Evolutionary conservation across 2,329 filamentous ascomycete species (phyloP).

Genomic region (Aureobasidium sp.): DNA sequence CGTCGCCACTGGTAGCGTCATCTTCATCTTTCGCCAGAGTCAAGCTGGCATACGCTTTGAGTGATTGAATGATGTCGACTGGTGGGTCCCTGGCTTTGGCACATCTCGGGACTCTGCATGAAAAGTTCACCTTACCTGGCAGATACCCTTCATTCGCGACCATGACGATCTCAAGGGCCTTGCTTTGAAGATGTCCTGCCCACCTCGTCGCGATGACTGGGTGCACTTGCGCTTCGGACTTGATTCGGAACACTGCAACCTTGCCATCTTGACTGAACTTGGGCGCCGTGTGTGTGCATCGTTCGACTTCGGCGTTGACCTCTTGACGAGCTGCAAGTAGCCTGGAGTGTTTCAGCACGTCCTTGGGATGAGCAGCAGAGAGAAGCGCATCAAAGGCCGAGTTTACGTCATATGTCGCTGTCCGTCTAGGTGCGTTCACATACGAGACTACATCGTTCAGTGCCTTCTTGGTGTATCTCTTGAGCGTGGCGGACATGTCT

Average conservation of each 20-base stretch:
- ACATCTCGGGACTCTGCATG: constrained; percentile 54
- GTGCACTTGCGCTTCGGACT: constrained; percentile 55
- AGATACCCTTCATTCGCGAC: constrained; percentile 62
- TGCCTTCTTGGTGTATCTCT: constrained; percentile 53
- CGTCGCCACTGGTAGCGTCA: background rate
- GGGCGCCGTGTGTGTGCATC: constrained; percentile 55
- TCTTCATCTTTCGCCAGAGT: constrained; percentile 17
- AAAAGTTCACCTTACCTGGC: constrained; percentile 59
- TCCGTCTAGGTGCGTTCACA: constrained; percentile 59
- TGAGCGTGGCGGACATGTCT: constrained; percentile 56
- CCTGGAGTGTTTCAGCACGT: constrained; percentile 43
- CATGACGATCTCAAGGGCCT: constrained; percentile 56
- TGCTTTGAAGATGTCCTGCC: constrained; percentile 54
- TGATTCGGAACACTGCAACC: constrained; percentile 57
- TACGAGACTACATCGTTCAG: constrained; percentile 58
- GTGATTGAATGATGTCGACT: constrained; percentile 56
- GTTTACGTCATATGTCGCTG: constrained; percentile 53
- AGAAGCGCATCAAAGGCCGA: constrained; percentile 55
- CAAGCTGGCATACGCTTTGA: constrained; percentile 45
- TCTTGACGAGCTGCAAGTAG: constrained; percentile 51
- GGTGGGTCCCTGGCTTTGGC: constrained; percentile 48
- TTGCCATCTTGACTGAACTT: constrained; percentile 57
- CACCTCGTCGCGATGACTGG: constrained; percentile 61
- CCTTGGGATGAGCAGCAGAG: constrained; percentile 43
- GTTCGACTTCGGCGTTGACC: constrained; percentile 55